phyloP scores from a whole-genome alignment of 495 filamentous ascomycete species.

The Recurvomyces mirabilis region DNA sequence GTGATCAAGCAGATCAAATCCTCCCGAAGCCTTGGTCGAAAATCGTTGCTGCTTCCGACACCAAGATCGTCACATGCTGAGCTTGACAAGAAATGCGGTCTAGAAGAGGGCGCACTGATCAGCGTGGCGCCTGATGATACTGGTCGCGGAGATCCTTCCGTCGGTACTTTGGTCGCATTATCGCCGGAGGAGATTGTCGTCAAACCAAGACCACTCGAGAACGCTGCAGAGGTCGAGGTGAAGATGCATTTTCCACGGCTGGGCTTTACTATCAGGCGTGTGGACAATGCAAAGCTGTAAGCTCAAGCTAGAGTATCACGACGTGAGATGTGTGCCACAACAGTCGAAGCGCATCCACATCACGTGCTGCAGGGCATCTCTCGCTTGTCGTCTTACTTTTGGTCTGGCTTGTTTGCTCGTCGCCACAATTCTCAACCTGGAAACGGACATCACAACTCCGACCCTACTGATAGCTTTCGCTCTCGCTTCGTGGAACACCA shows the following conservation, averaged over 20 bases:
- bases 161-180: constrained; percentile 21
- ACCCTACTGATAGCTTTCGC: too few relatives aligned
- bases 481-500: too few relatives aligned
- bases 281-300: constrained; percentile 8
- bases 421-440: too few relatives aligned
- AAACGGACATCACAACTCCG: too few relatives aligned
- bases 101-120: constrained; percentile 20
- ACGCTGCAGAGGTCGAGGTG: constrained; percentile 16
- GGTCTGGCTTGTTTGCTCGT: too few relatives aligned
- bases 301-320: too few relatives aligned
- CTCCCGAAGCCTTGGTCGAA: constrained; percentile 4
- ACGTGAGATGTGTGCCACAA: background rate
- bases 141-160: constrained; percentile 24
- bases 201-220: constrained; percentile 16
- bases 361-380: too few relatives aligned
- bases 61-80: constrained; percentile 12
- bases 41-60: constrained; percentile 21
- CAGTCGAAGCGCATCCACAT: background rate
- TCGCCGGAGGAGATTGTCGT: constrained; percentile 29
- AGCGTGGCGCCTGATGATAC: constrained; percentile 30
- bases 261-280: constrained; percentile 24
- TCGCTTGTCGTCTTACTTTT: too few relatives aligned
- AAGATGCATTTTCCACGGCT: constrained; percentile 29
- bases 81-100: constrained; percentile 23
- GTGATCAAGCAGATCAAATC: constrained; percentile 14